Evolutionary conservation across 2,329 filamentous ascomycete species (phyloP).

Genomic region (Pseudopyrenochaeta lycopersici): DNA sequence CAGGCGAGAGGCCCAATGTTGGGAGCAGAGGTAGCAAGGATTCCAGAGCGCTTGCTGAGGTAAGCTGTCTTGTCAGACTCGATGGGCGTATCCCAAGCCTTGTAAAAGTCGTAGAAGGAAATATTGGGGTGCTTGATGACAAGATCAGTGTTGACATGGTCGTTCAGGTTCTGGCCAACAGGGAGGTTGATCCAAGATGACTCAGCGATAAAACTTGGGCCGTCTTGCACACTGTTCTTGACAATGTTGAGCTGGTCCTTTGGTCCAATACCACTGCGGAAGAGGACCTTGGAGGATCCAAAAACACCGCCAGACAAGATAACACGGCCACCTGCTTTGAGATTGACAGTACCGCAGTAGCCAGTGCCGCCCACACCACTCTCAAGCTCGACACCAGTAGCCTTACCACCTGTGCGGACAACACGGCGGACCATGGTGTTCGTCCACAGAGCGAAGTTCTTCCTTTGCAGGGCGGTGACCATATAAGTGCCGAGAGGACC

Average conservation of each 20-base stretch:
- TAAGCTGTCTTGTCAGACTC: slow-evolving; percentile 52
- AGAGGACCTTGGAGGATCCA: slow-evolving; percentile 73
- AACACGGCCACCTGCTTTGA: slow-evolving; percentile 70
- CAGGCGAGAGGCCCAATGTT: slow-evolving; percentile 72
- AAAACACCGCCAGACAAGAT: slow-evolving; percentile 75
- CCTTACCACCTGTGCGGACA: slow-evolving; percentile 68
- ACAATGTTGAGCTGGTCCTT: slow-evolving; percentile 57
- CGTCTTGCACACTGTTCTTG: slow-evolving; percentile 53
- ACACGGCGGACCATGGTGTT: slow-evolving; percentile 73
- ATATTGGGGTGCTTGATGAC: slow-evolving; percentile 62
- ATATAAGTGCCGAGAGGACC: slow-evolving; percentile 78
- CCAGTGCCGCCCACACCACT: slow-evolving; percentile 64
- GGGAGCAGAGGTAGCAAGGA: slow-evolving; percentile 70
- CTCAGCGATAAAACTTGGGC: slow-evolving; percentile 54
- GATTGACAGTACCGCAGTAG: slow-evolving; percentile 66
- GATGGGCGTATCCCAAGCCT: slow-evolving; percentile 61
- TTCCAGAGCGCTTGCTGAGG: slow-evolving; percentile 62
- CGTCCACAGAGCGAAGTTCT: slow-evolving; percentile 73
- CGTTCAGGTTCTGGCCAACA: slow-evolving; percentile 61
- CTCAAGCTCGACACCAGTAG: slow-evolving; percentile 75
- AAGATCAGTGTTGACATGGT: slow-evolving; percentile 66
- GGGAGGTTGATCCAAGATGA: slow-evolving; percentile 61
- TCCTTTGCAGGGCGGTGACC: slow-evolving; percentile 64
- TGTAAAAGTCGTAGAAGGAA: slow-evolving; percentile 72
- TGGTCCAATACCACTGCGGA: slow-evolving; percentile 75